phyloP scores from a whole-genome alignment of 768 basidiomycete genomes.

The Tricholoma saponaceum region DNA sequence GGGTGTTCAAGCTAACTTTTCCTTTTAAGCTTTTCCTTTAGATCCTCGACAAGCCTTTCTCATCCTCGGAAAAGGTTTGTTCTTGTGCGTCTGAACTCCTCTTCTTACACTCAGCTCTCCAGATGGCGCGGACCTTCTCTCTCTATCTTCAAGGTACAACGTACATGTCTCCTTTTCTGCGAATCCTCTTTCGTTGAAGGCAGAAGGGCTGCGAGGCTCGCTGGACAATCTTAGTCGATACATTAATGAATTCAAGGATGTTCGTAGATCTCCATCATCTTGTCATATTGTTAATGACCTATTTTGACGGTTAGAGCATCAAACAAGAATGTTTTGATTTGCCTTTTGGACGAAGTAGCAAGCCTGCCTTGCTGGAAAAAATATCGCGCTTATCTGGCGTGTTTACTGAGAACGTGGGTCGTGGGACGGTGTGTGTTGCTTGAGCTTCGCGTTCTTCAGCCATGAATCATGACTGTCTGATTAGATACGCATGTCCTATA shows the following conservation, averaged over 20 bases:
- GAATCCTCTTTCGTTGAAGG: slow-evolving; percentile 53
- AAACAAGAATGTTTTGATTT: slow-evolving; percentile 33
- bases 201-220: slow-evolving; percentile 53
- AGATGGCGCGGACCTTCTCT: slow-evolving; percentile 65
- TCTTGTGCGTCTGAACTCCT: background rate
- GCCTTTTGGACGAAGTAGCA: slow-evolving; percentile 41
- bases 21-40: slow-evolving; percentile 47
- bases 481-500: slow-evolving; percentile 57
- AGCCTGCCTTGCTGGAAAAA: slow-evolving; percentile 45
- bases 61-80: slow-evolving; percentile 65
- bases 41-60: slow-evolving; percentile 61
- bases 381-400: slow-evolving; percentile 70
- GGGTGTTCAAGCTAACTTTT: background rate
- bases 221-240: slow-evolving; percentile 45
- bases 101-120: slow-evolving; percentile 7
- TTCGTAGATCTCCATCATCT: slow-evolving; percentile 20
- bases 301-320: slow-evolving; percentile 32
- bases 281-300: slow-evolving; percentile 1
- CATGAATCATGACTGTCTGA: background rate
- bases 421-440: slow-evolving; percentile 38
- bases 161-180: slow-evolving; percentile 57
- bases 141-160: slow-evolving; percentile 54
- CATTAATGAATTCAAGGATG: slow-evolving; percentile 46
- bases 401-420: slow-evolving; percentile 50
- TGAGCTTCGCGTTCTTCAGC: background rate